These are phyloP conservation scores for Abrus pulchellus DNA, from an alignment of 306 rosid species.

Conservation along the genomic window DNA sequence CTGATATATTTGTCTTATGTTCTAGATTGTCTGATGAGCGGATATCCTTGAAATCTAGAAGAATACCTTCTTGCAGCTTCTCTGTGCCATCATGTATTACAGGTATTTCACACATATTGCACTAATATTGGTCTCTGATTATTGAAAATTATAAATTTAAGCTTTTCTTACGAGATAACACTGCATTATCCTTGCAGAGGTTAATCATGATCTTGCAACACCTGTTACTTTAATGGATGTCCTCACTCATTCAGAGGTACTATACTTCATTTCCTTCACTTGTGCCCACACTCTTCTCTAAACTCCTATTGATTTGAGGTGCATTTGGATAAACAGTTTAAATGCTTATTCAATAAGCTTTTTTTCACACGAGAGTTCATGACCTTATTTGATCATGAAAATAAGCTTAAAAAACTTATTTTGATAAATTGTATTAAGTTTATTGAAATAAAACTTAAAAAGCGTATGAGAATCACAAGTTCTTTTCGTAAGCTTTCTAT, in stretches of 20 bases:
- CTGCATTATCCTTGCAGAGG: constrained; percentile 52
- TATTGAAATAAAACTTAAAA: too few species aligned
- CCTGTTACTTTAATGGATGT: constrained; percentile 68
- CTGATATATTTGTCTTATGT: constrained; percentile 14
- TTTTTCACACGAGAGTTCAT: too few species aligned
- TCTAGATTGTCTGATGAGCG: constrained; percentile 63
- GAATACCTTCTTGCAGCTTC: constrained; percentile 55
- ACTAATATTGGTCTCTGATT: not conserved
- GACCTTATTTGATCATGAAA: too few species aligned
- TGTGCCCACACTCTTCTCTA: not conserved
- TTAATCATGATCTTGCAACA: constrained; percentile 42
- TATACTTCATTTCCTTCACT: constrained; percentile 24
- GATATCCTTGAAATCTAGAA: constrained; percentile 35
- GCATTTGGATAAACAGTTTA: not conserved
- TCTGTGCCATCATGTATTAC: constrained; percentile 57
- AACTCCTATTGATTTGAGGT: not conserved
- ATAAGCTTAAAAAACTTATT: too few species aligned
- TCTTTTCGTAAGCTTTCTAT: too few species aligned
- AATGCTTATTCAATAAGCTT: too few species aligned
- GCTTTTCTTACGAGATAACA: constrained; percentile 32
- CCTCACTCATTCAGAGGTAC: constrained; percentile 67
- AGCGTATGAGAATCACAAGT: too few species aligned
- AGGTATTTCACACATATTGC: constrained; percentile 57
- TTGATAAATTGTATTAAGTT: too few species aligned
- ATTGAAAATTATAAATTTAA: not conserved